A percentile compares a stretch with the other conserved stretches of the same genome.
Conservation (phyloP, 2,329 filamentous ascomycete species). For the Fusarium praegraminearum region DNA sequence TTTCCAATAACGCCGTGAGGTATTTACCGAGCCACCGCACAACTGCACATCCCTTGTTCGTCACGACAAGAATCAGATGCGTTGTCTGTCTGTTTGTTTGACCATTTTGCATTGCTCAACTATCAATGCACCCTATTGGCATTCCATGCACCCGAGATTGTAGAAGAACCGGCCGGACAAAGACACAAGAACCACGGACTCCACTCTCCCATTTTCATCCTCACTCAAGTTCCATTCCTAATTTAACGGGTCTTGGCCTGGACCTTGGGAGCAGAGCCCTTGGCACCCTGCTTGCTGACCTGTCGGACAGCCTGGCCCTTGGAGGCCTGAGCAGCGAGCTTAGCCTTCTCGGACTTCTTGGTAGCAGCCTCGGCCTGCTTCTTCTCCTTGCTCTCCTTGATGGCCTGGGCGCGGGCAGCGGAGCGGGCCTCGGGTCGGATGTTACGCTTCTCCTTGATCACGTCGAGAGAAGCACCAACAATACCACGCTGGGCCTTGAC, state of each 20-base stretch:
- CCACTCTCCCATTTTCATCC: constrained; percentile 50
- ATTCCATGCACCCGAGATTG: constrained; percentile 58
- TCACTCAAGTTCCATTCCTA: constrained; percentile 34
- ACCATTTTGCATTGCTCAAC: constrained; percentile 56
- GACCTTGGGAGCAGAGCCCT: constrained; percentile 89
- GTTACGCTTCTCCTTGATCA: constrained; percentile 98
- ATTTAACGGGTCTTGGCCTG: constrained; percentile 82
- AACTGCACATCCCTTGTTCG: constrained; percentile 18
- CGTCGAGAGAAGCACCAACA: constrained; percentile 98
- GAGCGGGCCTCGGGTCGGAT: constrained; percentile 95
- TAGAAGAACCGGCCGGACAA: constrained; percentile 58
- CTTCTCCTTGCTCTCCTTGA: constrained; percentile 99
- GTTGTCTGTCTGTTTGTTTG: constrained; percentile 37
- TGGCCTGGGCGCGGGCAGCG: constrained; percentile 88
- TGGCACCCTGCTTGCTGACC: constrained; percentile 96
- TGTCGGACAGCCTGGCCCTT: constrained; percentile 85
- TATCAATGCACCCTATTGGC: constrained; percentile 59
- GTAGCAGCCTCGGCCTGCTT: constrained; percentile 85
- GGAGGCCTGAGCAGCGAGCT: constrained; percentile 79
- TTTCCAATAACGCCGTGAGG: constrained; percentile 26
- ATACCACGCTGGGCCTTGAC: constrained; percentile 99
- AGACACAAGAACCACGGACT: constrained; percentile 59
- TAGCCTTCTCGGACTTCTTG: constrained; percentile 99
- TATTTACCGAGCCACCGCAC: constrained; percentile 27
- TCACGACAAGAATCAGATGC: constrained; percentile 39